Percentiles rank a stretch among this genome's conserved stretches.
Evolutionary conservation across 345 rosid species (phyloP).

Genomic region (Garcia nutans): DNA sequence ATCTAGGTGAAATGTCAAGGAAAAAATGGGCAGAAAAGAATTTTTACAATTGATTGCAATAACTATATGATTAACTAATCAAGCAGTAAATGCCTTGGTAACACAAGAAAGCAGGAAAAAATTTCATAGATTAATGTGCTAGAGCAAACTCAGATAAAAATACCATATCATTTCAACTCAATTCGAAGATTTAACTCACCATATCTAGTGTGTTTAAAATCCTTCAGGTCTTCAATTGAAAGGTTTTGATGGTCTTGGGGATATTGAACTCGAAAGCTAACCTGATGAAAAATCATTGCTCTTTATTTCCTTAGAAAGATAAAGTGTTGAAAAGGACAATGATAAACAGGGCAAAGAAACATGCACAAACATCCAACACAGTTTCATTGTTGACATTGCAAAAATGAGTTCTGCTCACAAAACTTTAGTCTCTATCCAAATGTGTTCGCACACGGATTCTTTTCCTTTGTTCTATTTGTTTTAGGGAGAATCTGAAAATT

Average conservation of each 20-base stretch:
- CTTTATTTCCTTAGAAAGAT: constrained; percentile 1
- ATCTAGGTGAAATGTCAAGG: constrained; percentile 16
- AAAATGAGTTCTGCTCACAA: background rate
- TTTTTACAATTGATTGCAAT: constrained; percentile 18
- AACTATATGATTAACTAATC: background rate
- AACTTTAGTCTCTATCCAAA: background rate
- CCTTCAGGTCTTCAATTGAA: constrained; percentile 92
- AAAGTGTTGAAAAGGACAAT: background rate
- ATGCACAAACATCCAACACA: background rate
- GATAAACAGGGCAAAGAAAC: background rate
- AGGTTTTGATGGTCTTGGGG: constrained; percentile 86
- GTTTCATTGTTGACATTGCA: background rate
- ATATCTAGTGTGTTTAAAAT: constrained; percentile 95
- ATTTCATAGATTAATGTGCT: background rate
- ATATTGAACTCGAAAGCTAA: constrained; percentile 91
- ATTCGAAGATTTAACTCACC: constrained; percentile 43
- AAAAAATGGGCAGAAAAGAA: constrained; percentile 11
- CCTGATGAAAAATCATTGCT: constrained; percentile 43
- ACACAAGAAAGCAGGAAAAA: background rate
- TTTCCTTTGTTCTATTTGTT: background rate
- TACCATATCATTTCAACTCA: background rate
- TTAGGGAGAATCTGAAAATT: background rate
- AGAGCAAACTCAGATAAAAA: background rate
- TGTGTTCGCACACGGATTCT: too few relatives aligned
- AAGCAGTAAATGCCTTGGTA: background rate